Base-by-base conservation (phyloP, 192 early-diverging fungal genomes). In the Gaertneriomyces sp. region DNA sequence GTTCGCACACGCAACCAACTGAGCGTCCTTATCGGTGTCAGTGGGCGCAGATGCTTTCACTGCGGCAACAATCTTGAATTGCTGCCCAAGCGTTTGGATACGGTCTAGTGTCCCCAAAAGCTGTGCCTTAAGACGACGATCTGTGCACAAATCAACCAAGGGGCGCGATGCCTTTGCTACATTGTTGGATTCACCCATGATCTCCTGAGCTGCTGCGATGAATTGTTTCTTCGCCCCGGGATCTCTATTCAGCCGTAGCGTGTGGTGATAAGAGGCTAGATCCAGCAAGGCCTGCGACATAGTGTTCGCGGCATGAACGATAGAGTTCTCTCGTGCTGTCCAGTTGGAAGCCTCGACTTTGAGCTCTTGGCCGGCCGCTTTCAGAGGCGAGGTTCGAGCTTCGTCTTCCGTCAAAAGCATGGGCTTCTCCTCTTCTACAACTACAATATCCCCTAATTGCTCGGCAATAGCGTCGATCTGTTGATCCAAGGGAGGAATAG, bases 361-460 rank as follows among this genome's bases (percentile, higher is more conserved):
- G 47, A 84, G 74, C 63, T 84, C 79, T 60, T 81, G 79, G 2
- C 71, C 82, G 0, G 78, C 82, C 6, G 82, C 79, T 69, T 79
- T 79, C 64, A 84, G 77, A 9, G 82, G 82, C 47, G 77, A 53
- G 43, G 61, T 61, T 39, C 63, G 52, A 2, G 82, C 82, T 64
- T 84, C 82, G 10, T 62, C 64, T 45, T 72, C 66, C 25, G 63
- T 60, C 58, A 84, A 43, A 10, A 68, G 68, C 42, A 72, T 38
- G 14, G 82, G 82, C 45, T 73, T 66, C 54, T 75, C 79, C 41
- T 71, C 79, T 10, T 81, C 71, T 7, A 77, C 56, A 54, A 83
- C 60, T 6, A 74, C 66, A 42, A 77, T 60, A 47, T 77, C 71
- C 44, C 60, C 64, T 40, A 74, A 45, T n/a, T 66, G 16, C 56